Conservation (phyloP, 108 stramenopile species). For the Epithemia pelagica region DNA sequence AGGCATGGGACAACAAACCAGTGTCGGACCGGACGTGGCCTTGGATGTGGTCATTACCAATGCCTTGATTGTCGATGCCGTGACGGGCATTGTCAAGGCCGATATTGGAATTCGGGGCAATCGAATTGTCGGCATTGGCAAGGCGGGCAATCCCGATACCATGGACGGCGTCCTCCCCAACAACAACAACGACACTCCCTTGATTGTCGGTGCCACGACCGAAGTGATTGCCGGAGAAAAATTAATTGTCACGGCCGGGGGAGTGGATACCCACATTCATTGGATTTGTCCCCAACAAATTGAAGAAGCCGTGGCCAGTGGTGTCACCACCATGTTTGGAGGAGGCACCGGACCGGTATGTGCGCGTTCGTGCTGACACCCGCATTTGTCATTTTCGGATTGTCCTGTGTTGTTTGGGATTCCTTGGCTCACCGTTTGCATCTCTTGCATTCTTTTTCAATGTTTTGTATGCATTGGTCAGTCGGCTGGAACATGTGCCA, state of each 20-base stretch:
- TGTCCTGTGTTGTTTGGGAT: too few relatives aligned
- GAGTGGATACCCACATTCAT: slow-evolving; percentile 95
- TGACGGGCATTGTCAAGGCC: slow-evolving; percentile 84
- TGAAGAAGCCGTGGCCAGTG: slow-evolving; percentile 90
- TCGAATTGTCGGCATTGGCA: slow-evolving; percentile 91
- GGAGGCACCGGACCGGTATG: slow-evolving; percentile 86
- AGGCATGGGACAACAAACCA: slow-evolving; percentile 95
- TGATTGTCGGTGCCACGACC: slow-evolving; percentile 89
- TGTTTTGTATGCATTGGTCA: not conserved
- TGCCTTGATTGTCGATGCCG: slow-evolving; percentile 89
- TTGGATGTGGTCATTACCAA: slow-evolving; percentile 95
- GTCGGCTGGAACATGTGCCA: slow-evolving; percentile 89
- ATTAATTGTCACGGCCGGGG: slow-evolving; percentile 93
- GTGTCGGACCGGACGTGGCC: slow-evolving; percentile 48
- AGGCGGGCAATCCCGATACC: slow-evolving; percentile 97
- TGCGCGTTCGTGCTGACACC: not conserved
- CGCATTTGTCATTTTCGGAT: not conserved
- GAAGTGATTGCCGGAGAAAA: slow-evolving; percentile 98
- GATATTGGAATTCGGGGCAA: slow-evolving; percentile 93
- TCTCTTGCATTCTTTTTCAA: too few relatives aligned
- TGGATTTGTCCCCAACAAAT: slow-evolving; percentile 96
- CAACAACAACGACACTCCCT: slow-evolving; percentile 10
- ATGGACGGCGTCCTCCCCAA: slow-evolving; percentile 83
- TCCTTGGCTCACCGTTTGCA: too few relatives aligned
- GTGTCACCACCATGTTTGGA: slow-evolving; percentile 93